Percentiles rank a stretch among this genome's conserved stretches.
Evolutionary conservation across 495 filamentous ascomycete species (phyloP).

Genomic region (Chaetomidium leptoderma): DNA sequence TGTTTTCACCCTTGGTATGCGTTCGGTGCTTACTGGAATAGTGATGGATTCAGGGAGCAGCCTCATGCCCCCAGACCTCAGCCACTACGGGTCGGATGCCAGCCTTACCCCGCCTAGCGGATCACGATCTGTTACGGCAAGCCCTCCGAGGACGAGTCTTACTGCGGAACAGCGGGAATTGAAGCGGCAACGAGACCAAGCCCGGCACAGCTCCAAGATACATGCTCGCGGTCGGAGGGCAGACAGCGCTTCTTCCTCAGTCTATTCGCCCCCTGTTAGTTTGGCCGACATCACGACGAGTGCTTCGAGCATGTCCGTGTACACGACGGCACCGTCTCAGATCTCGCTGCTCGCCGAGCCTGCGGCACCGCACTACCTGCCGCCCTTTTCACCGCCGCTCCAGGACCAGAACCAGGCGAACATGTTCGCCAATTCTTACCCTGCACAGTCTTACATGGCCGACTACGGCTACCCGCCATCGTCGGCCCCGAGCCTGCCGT

Average conservation of each 20-base stretch:
- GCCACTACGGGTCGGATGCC: slow-evolving; percentile 38
- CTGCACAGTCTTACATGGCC: slow-evolving; percentile 30
- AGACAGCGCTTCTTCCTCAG: slow-evolving; percentile 38
- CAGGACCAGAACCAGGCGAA: slow-evolving; percentile 37
- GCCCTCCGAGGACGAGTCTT: slow-evolving; percentile 43
- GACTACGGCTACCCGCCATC: slow-evolving; percentile 41
- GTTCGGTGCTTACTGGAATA: slow-evolving; percentile 19
- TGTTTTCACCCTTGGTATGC: not conserved
- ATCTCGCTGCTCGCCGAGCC: slow-evolving; percentile 47
- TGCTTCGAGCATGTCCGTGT: slow-evolving; percentile 40
- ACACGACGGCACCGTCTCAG: slow-evolving; percentile 43
- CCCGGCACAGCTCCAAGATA: slow-evolving; percentile 41
- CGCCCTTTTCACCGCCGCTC: slow-evolving; percentile 43
- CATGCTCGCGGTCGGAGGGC: slow-evolving; percentile 37
- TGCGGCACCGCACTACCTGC: slow-evolving; percentile 38
- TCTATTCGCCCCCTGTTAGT: slow-evolving; percentile 39
- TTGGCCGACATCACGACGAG: slow-evolving; percentile 39
- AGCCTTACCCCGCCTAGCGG: slow-evolving; percentile 43
- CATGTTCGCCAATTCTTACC: slow-evolving; percentile 36
- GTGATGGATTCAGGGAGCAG: slow-evolving; percentile 37
- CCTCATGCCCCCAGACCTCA: slow-evolving; percentile 39
- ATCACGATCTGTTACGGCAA: slow-evolving; percentile 44
- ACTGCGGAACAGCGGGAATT: slow-evolving; percentile 48
- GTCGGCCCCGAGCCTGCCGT: slow-evolving; percentile 37
- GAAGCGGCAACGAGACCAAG: slow-evolving; percentile 47